phyloP scores from a whole-genome alignment of 768 basidiomycete genomes.

The Tylopilus sp. region DNA sequence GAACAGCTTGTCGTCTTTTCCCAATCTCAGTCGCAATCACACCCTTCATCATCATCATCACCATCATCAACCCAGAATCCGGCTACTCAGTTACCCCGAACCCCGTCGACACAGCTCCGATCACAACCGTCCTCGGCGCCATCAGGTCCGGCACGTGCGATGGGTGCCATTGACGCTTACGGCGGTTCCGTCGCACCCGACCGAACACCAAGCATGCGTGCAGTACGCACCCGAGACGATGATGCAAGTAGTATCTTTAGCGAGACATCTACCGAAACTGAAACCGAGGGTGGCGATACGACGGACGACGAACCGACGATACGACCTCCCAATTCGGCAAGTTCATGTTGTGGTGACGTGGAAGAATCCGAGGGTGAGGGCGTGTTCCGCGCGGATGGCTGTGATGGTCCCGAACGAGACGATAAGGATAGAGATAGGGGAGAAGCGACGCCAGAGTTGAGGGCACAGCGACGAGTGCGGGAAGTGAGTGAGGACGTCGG shows the following conservation, averaged over 20 bases:
- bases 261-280: conserved; percentile 45
- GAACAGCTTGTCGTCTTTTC: conserved; percentile 82
- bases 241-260: conserved; percentile 34
- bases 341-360: conserved; percentile 38
- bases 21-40: conserved; percentile 41
- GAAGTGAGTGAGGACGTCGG: conserved; percentile 32
- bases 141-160: conserved; percentile 42
- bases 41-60: conserved; percentile 15
- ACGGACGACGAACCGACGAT: conserved; percentile 87
- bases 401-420: conserved; percentile 15
- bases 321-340: conserved; percentile 44
- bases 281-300: conserved; percentile 53
- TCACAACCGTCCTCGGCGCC: conserved; percentile 11
- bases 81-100: conserved; percentile 16
- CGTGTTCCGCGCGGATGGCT: conserved; percentile 20
- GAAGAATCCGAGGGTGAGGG: conserved; percentile 34
- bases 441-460: conserved; percentile 32
- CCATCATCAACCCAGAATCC: conserved; percentile 25
- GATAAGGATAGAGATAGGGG: conserved; percentile 29
- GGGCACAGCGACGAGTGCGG: conserved; percentile 27
- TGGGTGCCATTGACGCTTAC: conserved; percentile 55
- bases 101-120: conserved; percentile 20
- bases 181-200: conserved; percentile 40
- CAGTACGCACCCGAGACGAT: conserved; percentile 25
- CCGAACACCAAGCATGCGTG: conserved; percentile 26